Base-by-base conservation (phyloP, 805 yeast species). In the Wickerhamiella siamensis region DNA sequence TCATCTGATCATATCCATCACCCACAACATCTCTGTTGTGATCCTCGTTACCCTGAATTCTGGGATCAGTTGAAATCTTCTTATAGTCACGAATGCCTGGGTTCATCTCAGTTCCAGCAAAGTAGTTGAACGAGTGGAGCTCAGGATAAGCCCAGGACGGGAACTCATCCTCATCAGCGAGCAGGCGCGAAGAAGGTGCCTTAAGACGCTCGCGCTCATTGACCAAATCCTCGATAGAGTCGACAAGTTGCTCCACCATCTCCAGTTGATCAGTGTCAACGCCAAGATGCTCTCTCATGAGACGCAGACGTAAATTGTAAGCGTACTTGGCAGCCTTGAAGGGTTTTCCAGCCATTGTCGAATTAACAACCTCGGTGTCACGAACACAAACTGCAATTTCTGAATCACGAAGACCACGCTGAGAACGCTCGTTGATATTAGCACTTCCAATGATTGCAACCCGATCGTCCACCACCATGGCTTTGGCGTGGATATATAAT, bases 221-320 rank as follows among this genome's bases (percentile, higher is more conserved):
- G 12, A 45, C 42, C 15, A 40, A 36, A 2, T 31, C 32, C 22
- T 43, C 47, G 16, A 50, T 24, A 2, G 43, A 24, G 14, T 44
- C 49, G 26, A 46, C 43, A n/a, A 39, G 46, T 41, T 52, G 45
- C 36, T 53, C 56, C 16, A 52, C 46, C 33, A 47, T 41, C 21
- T 51, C 54, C 18, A 54, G 43, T 40, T 50, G 50, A 37, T 54
- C 55, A 17, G 49, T 43, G 58, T 86, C 93, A 41, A 94, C 79
- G 20, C 98, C 99, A 20, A 91, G 58, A 62, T 91, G 99, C 56
- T 91, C 99, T 49, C 98, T 72, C 98, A 91, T 91, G 39, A 93
- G 67, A 47, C 96, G 71, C 66, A 86, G 74, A 53, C 99, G 71
- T 45, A 91, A 63, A 2, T 91, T 78, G 58, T 84, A 94, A 0